phyloP scores from a whole-genome alignment of 768 basidiomycete genomes.

The Suillus fuscotomentosus region DNA sequence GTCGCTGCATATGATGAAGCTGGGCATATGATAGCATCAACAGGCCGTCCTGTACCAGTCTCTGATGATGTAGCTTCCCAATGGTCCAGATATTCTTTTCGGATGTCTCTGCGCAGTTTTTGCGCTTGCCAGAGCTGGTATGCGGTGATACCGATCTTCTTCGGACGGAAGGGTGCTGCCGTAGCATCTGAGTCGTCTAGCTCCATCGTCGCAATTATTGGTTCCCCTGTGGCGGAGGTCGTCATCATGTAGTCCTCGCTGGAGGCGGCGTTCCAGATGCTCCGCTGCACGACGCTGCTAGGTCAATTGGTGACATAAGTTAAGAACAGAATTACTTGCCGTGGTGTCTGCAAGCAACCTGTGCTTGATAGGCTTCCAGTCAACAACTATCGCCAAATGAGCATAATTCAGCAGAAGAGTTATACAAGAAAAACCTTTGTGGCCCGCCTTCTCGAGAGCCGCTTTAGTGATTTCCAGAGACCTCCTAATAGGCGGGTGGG shows the following conservation, averaged over 20 bases:
- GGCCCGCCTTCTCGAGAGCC: constrained; percentile 60
- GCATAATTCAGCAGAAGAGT: background rate
- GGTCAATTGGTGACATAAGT: background rate
- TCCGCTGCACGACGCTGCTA: constrained; percentile 23
- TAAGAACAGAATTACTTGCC: constrained; percentile 32
- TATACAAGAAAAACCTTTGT: constrained; percentile 47
- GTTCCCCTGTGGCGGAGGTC: constrained; percentile 48
- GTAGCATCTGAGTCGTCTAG: background rate
- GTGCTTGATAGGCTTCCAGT: constrained; percentile 63
- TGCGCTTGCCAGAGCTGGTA: background rate
- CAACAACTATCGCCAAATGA: constrained; percentile 48
- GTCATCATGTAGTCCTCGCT: constrained; percentile 43
- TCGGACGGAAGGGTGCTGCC: background rate
- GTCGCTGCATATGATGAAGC: background rate
- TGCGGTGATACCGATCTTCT: background rate
- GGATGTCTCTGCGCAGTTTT: background rate
- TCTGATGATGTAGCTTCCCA: background rate
- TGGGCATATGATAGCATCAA: background rate
- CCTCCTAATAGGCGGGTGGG: constrained; percentile 64
- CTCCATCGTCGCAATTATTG: constrained; percentile 24
- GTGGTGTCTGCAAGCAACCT: constrained; percentile 39
- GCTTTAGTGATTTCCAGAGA: constrained; percentile 55
- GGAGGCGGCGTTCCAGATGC: constrained; percentile 49
- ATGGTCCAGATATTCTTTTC: background rate
- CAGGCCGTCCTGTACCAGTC: background rate